Evolutionary conservation across 768 basidiomycete species (phyloP).

Genomic region (Mycena vitilis): DNA sequence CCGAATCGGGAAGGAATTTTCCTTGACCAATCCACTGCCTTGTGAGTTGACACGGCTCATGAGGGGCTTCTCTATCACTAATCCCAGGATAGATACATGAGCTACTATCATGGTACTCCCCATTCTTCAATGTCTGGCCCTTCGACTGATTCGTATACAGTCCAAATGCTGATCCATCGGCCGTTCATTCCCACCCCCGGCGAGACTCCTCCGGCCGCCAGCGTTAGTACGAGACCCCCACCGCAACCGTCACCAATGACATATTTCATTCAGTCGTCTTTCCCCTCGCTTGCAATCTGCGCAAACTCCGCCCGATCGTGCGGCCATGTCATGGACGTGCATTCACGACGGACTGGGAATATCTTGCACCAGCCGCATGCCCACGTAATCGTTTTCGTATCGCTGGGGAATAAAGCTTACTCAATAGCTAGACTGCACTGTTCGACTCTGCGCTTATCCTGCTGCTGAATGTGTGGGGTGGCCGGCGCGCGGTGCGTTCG

Average conservation of each 20-base stretch:
- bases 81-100: slow-evolving; percentile 38
- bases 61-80: background rate
- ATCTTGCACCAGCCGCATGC: slow-evolving; percentile 37
- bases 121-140: background rate
- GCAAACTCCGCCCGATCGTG: slow-evolving; percentile 52
- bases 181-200: slow-evolving; percentile 53
- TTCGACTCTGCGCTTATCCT: slow-evolving; percentile 26
- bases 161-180: slow-evolving; percentile 58
- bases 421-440: slow-evolving; percentile 4
- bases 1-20: slow-evolving; percentile 43
- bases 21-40: slow-evolving; percentile 26
- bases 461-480: slow-evolving; percentile 22
- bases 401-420: background rate
- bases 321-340: slow-evolving; percentile 52
- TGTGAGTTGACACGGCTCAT: slow-evolving; percentile 3
- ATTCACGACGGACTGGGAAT: slow-evolving; percentile 35
- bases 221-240: background rate
- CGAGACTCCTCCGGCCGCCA: background rate
- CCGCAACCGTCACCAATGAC: background rate
- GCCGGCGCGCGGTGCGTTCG: background rate
- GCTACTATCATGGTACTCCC: slow-evolving; percentile 49
- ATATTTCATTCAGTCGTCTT: slow-evolving; percentile 16
- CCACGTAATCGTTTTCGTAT: slow-evolving; percentile 6
- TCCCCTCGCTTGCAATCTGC: slow-evolving; percentile 57
- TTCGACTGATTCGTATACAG: slow-evolving; percentile 15